Evolutionary conservation across 2,329 filamentous ascomycete species (phyloP), one percentile per base, ranked within the genome.

Genomic region (Colletotrichum camelliae): DNA sequence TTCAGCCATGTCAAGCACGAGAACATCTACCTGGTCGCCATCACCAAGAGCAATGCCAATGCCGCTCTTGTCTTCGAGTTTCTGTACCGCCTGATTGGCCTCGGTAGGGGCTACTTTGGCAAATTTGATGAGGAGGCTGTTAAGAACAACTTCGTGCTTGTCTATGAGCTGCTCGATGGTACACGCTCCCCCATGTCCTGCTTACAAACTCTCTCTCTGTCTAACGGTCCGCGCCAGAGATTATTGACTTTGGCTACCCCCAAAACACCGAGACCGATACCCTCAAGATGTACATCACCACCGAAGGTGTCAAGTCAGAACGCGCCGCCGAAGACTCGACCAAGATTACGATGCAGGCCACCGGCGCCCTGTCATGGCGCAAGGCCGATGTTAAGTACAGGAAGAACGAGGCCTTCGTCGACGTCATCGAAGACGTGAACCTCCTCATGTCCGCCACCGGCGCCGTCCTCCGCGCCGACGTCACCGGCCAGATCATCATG

Each of bases 1-100:
- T 99, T 99, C 86, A 98, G 96, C 89, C 97, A 99, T 93, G 96
- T 99, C 87, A 98, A 98, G 86, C 96, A 98, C 87, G 97, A 99
- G 84, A 99, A 99, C 85, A 98, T 99, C 83, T 99, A 98, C 86
- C 87, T 99, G 80, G 96, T 98, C 71, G 97, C 96, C 21, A 95
- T 99, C 80, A 98, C 96, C 74, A 99, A 98, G 89, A 98, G 96
- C 88, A 99, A 99, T 87, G 97, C 96, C 87, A 99, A 99, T 91
- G 96, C 96, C 15, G 97, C 97, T 57, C 91, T 99, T 72, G 95
- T 99, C 29, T 99, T 99, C 83, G 97, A 99, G 88, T 99, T 99
- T 83, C 89, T 99, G 77, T 98, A 98, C 88, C 93, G 96, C 80
- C 88, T 99, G 82, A 95, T 98, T 79, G 91, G 94, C 82, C 89